Base-by-base conservation (phyloP, 441 rosid genomes). In the Eutrema salsugineum region DNA sequence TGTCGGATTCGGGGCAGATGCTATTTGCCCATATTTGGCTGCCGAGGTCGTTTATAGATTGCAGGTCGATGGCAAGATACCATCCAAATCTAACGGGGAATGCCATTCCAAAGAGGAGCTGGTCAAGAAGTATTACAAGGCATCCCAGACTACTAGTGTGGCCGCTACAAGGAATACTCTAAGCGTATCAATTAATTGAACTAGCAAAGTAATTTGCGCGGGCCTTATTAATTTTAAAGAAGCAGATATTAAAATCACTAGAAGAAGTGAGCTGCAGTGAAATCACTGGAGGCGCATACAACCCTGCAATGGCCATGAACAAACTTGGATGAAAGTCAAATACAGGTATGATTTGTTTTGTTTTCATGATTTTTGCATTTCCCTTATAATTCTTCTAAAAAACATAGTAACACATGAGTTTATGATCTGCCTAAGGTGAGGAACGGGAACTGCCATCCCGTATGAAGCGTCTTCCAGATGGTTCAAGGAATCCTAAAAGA, bases 361-460 rank as follows among this genome's bases (percentile, higher is more conserved):
- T 19, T 8, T 24, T 24, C 36, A 33, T 33, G 48, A 2, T 80
- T 4, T 30, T 60, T 66, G 32, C 30, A 3, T 33, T 36, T 62
- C 12, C 3, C 12, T 53, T 39, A 9, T 42, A 17, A 5, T 20
- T 39, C 12, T 16, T 57, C 3, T 7, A 8, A 22, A 64, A 51
- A 51, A 11, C 20, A 27, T 22, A 38, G 24, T 67, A 55, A 72
- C 50, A 32, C 40, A n/a, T 57, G n/a, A n/a, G 12, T 36, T 65
- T 61, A 57, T 78, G 42, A 16, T 60, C 24, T 67, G 35, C 59
- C 17, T 53, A 66, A 96, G 99, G 99, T 58, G 99, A 96, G 97
- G 99, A 99, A 80, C 99, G 99, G 38, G 99, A 96, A 80, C 97
- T 92, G 67, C 98, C 99, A 48, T 88, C 97, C 76, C 98, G 99